Percentiles rank a stretch among this genome's conserved stretches.
phyloP scores from a whole-genome alignment of 2,329 filamentous ascomycete genomes.

The Paramyrothecium sp. region DNA sequence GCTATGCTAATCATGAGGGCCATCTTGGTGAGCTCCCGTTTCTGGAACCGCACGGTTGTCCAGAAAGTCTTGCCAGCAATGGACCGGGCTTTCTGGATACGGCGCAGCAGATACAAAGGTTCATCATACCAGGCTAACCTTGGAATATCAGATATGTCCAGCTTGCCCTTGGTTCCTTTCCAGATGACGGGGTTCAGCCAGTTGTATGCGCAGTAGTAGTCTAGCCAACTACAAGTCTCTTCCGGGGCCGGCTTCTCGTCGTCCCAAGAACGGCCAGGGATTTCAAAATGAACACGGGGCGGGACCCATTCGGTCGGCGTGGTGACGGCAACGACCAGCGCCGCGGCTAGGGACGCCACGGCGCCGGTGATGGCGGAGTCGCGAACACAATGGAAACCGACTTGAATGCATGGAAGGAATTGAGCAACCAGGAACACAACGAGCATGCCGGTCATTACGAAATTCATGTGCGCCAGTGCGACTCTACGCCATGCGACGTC shows the following conservation, averaged over 20 bases:
- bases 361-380: conserved; percentile 30
- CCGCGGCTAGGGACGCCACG: conserved; percentile 32
- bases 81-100: conserved; percentile 40
- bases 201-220: conserved; percentile 49
- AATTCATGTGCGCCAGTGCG: conserved; percentile 48
- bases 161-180: conserved; percentile 41
- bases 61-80: conserved; percentile 41
- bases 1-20: conserved; percentile 33
- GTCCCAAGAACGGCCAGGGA: conserved; percentile 34
- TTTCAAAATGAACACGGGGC: conserved; percentile 34
- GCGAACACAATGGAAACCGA: conserved; percentile 24
- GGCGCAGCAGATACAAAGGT: conserved; percentile 44
- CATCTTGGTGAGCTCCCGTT: conserved; percentile 43
- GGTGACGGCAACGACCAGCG: conserved; percentile 36
- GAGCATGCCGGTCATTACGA: conserved; percentile 36
- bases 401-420: conserved; percentile 43
- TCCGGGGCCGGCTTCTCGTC: conserved; percentile 42
- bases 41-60: conserved; percentile 43
- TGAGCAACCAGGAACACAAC: conserved; percentile 33
- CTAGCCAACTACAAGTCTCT: conserved; percentile 53
- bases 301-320: conserved; percentile 52
- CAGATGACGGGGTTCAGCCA: conserved; percentile 50
- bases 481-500: conserved; percentile 43
- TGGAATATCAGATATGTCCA: conserved; percentile 47
- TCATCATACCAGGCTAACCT: conserved; percentile 55